Evolutionary conservation across 2,329 filamentous ascomycete species (phyloP), one percentile per base, ranked within the genome.

Genomic region (Torrubiella hemipterigena): DNA sequence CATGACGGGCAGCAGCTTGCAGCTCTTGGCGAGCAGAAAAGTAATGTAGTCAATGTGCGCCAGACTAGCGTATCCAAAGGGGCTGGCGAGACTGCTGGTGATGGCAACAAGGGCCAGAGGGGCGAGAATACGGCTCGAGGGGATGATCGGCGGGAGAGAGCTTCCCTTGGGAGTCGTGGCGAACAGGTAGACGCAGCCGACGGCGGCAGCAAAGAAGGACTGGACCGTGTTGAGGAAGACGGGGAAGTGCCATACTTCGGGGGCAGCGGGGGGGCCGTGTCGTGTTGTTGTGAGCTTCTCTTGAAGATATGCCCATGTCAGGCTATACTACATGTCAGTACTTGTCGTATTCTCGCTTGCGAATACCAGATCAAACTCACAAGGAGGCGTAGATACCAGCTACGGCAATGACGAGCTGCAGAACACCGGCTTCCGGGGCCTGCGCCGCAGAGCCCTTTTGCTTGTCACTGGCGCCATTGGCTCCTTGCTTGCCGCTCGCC

Each of bases 1-100:
- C 91, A 98, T 96, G 49, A 98, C 91, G 3, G 91, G 91, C n/a
- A 98, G 76, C 14, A 98, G 72, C 64, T 98, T 98, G 78, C 91
- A 98, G 46, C 81, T 87, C 61, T 98, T 96, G 45, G 91, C 89
- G 25, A 98, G 80, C 44, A 95, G 83, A 60, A 93, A 96, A 18
- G 91, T 95, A 49, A 96, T 84, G 60, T 96, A 96, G 70, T 96
- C 91, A 58, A 96, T 86, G 55, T 96, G 86, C 22, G 81, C 77
- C 30, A 96, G 76, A 36, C 77, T 81, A 30, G 91, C 87, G 59
- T 96, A 96, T 44, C 89, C 91, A 50, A 95, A 95, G 3, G 89
- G 89, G n/a, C 81, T 86, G 23, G 89, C 86, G 31, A 96, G 79
- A 4, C 84, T 86, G 46, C 77, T 81, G 5, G 86, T 94, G 34